Conservation (phyloP, 441 rosid species). For the Euphorbia celastroides region DNA sequence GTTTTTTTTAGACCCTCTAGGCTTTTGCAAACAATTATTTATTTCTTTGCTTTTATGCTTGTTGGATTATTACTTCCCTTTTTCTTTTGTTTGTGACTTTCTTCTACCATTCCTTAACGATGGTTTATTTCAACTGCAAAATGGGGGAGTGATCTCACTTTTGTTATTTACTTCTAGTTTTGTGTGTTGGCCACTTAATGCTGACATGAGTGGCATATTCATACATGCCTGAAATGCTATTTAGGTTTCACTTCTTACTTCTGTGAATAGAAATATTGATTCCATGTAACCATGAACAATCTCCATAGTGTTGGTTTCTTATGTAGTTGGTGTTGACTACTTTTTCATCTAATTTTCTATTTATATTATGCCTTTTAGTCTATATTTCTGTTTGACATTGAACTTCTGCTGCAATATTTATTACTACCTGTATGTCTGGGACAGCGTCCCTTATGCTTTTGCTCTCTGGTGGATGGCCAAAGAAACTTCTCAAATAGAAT, state of each 20-base stretch:
- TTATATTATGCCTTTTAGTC: too few species aligned
- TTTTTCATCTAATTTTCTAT: not conserved
- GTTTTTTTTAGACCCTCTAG: not conserved
- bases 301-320: not conserved
- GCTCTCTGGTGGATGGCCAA: not conserved
- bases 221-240: not conserved
- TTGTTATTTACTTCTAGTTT: not conserved
- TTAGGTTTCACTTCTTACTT: not conserved
- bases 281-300: not conserved
- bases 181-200: not conserved
- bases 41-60: too few species aligned
- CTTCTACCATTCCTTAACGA: not conserved
- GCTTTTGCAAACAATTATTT: not conserved
- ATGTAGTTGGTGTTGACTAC: not conserved
- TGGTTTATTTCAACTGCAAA: not conserved
- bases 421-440: not conserved
- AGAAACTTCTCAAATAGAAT: not conserved
- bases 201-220: not conserved
- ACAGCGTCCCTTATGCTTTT: not conserved
- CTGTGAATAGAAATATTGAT: not conserved
- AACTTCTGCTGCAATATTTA: not conserved
- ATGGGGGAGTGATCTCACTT: not conserved
- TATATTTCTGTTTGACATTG: not conserved
- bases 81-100: not conserved
- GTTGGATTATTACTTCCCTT: too few species aligned